Evolutionary conservation across 1,284 basidiomycete genomes (phyloP), one percentile per base, ranked within the genome.

Genomic region (Pascua guehoae): DNA sequence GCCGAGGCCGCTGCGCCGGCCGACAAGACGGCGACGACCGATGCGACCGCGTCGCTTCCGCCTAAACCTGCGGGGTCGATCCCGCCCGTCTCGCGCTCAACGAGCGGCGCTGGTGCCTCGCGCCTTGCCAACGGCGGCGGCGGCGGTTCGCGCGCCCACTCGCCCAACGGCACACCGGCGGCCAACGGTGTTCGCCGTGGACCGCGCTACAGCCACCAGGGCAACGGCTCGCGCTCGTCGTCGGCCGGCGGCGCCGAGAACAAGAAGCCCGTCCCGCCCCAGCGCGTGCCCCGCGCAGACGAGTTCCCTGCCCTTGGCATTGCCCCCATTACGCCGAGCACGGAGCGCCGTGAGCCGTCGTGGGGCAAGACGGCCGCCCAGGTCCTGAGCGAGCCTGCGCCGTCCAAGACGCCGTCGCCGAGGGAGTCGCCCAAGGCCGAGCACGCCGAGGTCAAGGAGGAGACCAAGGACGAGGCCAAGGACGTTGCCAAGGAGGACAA

Each of bases 341-440:
- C 43, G 43, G 66, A 65, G 64, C 64, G 63, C 57, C 66, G 67
- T 36, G 68, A 70, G 62, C 57, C 62, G n/a, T 57, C 58, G 46
- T 66, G 65, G 61, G 62, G 62, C 48, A 76, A 76, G 69, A 78
- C 77, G 10, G 77, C 74, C 32, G 75, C 77, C 49, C 76, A 78
- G 63, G 73, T 78, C 16, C 62, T 78, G 47, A 68, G 66, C 32
- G 75, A 68, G 24, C 77, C 77, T 45, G 77, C 76, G 11, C 75
- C 75, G 32, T 58, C 62, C 52, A 72, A 72, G 64, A 32, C 24
- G 24, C 24, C 24, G 24, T 32, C 24, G 4, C 24, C 24, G 24
- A 32, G 24, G 24, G 24, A 32, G 24, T 32, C 24, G 24, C 62
- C 72, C 12, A 49, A 37, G 45, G 32, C 67, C 16, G 60, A 58